Evolutionary conservation across 1,284 basidiomycete species (phyloP).

Genomic region (Vanrija pseudolonga): DNA sequence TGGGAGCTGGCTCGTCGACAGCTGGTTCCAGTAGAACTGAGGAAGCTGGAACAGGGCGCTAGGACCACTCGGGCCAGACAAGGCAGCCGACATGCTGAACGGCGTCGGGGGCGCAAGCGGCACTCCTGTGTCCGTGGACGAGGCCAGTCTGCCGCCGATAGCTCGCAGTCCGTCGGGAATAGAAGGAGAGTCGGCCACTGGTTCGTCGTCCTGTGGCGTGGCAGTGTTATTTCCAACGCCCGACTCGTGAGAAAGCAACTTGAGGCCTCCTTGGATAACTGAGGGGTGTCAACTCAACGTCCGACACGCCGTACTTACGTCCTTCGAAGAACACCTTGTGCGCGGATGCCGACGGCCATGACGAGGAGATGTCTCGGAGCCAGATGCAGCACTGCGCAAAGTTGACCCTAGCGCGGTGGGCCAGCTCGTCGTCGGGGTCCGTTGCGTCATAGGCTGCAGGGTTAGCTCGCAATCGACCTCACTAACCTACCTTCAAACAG

Average conservation of each 20-base stretch:
- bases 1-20: slow-evolving; percentile 11
- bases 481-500: slow-evolving; percentile 33
- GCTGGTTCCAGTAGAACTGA: slow-evolving; percentile 39
- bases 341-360: slow-evolving; percentile 42
- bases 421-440: slow-evolving; percentile 17
- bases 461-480: neutral
- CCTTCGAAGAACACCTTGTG: slow-evolving; percentile 46
- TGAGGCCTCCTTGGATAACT: slow-evolving; percentile 41
- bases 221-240: slow-evolving; percentile 1
- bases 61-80: too few relatives aligned
- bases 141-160: slow-evolving; percentile 19
- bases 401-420: slow-evolving; percentile 33
- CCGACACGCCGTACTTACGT: slow-evolving; percentile 16
- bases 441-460: slow-evolving; percentile 25
- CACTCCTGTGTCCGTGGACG: neutral
- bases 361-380: slow-evolving; percentile 37
- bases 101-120: neutral
- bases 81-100: too few relatives aligned
- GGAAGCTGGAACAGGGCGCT: slow-evolving; percentile 30
- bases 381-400: slow-evolving; percentile 45
- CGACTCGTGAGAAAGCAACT: slow-evolving; percentile 14
- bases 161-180: slow-evolving; percentile 19
- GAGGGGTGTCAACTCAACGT: too few relatives aligned
- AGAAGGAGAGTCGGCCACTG: neutral
- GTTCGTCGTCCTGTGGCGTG: slow-evolving; percentile 2